Base-by-base conservation (phyloP, 2,329 filamentous ascomycete genomes). In the Microascus cirrosus region DNA sequence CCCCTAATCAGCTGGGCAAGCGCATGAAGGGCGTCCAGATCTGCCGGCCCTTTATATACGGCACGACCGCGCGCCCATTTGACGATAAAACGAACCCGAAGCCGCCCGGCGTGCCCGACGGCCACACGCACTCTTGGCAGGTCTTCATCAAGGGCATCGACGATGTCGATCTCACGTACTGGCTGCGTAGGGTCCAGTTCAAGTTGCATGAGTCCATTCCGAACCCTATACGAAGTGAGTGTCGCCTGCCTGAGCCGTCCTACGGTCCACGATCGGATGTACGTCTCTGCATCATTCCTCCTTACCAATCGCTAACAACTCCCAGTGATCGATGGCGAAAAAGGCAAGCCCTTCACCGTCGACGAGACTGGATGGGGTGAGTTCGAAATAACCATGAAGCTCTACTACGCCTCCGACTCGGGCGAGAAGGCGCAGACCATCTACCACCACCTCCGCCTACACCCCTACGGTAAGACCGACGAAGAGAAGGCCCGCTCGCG, bases 201-300 rank as follows among this genome's bases (percentile, higher is more conserved):
- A 97, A 97, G 72, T 83, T 99, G 18, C 93, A 96, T 77, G 92
- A 97, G 72, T 96, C 93, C 11, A 97, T 96, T 70, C 86, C 90
- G 32, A 95, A 96, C 71, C 89, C 89, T 59, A 81, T 94, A 24
- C 87, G 94, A 64, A 95, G 82, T 82, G 70, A 61, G 79, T 71
- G 42, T 63, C 61, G 35, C 22, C 28, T 39, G 42, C 50, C 15
- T 4, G 28, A 4, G 28, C 28, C 28, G 28, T 8, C 28, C 28
- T 8, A 8, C 28, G 28, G 28, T 32, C 4, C 28, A 4, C 28
- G 28, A 8, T 8, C 28, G 4, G 28, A 32, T 4, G 4, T 32
- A 32, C 28, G 45, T 22, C 20, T 55, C 20, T 55, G n/a, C n/a
- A n/a, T n/a, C n/a, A n/a, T n/a, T n/a, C n/a, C n/a, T 50, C 34